A percentile compares a stretch with the other conserved stretches of the same genome.
Conservation (phyloP, 495 filamentous ascomycete species). For the Hypomontagnella monticulosa region DNA sequence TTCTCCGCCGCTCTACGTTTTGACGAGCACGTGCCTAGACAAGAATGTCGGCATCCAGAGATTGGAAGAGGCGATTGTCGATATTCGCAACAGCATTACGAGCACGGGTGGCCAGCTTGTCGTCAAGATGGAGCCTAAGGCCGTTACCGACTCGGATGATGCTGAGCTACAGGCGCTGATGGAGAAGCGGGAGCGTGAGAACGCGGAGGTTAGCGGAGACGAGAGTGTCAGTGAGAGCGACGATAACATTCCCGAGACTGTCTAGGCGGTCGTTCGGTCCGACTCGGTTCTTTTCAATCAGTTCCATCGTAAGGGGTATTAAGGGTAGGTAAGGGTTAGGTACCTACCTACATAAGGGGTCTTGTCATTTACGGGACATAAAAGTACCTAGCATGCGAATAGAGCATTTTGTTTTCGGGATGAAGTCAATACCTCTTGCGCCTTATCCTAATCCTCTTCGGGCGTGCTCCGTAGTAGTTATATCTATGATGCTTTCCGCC, state of each 20-base stretch:
- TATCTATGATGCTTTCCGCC: too few species aligned
- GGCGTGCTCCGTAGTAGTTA: slow-evolving; percentile 3
- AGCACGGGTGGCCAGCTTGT: slow-evolving; percentile 77
- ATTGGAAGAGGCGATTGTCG: slow-evolving; percentile 86
- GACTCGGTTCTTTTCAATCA: slow-evolving; percentile 17
- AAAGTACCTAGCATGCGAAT: slow-evolving; percentile 45
- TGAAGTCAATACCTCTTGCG: slow-evolving; percentile 19
- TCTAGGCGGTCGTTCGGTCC: slow-evolving; percentile 42
- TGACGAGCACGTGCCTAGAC: slow-evolving; percentile 90
- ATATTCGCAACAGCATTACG: slow-evolving; percentile 80
- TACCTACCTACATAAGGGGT: slow-evolving; percentile 33
- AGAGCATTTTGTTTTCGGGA: slow-evolving; percentile 33
- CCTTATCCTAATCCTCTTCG: neutral
- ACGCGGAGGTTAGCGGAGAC: slow-evolving; percentile 94
- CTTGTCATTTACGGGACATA: slow-evolving; percentile 37
- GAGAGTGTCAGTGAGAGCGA: slow-evolving; percentile 94
- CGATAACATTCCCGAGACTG: slow-evolving; percentile 68
- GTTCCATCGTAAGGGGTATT: slow-evolving; percentile 31
- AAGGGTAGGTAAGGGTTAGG: slow-evolving; percentile 29
- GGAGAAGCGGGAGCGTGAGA: slow-evolving; percentile 99
- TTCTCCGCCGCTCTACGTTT: slow-evolving; percentile 91
- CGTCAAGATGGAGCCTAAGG: slow-evolving; percentile 98
- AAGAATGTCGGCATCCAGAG: slow-evolving; percentile 84
- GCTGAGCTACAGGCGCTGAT: slow-evolving; percentile 95
- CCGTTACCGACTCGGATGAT: slow-evolving; percentile 97